Conservation (phyloP, 225 moss, liverwort and hornwort genomes). For the Neckera pumila region DNA sequence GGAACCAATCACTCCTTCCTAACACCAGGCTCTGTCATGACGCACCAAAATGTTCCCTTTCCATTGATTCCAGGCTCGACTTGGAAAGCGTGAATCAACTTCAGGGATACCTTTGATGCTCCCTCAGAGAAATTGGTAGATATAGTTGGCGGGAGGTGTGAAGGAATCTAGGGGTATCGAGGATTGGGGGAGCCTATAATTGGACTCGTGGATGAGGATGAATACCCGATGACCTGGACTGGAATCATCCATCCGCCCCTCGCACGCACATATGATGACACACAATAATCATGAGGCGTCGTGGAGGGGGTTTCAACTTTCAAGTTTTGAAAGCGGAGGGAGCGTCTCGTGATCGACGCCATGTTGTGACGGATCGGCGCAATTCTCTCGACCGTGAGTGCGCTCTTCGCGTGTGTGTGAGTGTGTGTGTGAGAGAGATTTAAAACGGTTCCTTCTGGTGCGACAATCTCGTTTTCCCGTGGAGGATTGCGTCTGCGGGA, state of each 20-base stretch:
- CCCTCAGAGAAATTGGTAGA: background rate
- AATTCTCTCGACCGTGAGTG: background rate
- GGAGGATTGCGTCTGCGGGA: background rate
- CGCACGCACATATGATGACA: background rate
- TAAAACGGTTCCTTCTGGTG: background rate
- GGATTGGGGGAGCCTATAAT: background rate
- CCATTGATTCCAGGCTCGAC: background rate
- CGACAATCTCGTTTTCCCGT: background rate
- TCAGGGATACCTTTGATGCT: accelerated
- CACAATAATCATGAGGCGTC: background rate
- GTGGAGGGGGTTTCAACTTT: background rate
- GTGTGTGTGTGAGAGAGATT: too few species aligned
- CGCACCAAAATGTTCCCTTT: accelerated
- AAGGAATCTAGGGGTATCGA: background rate
- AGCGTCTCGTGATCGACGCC: background rate
- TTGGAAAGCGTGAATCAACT: background rate
- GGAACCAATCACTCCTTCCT: slow-evolving; percentile 3
- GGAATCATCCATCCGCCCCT: background rate
- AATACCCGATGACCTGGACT: background rate
- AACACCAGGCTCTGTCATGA: background rate
- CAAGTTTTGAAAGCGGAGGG: background rate
- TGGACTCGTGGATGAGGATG: slow-evolving; percentile 13
- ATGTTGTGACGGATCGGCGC: background rate
- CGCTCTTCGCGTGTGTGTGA: background rate
- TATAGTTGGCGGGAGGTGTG: background rate